phyloP scores from a whole-genome alignment of 2,329 filamentous ascomycete species.

The Penicillium rolfsii region DNA sequence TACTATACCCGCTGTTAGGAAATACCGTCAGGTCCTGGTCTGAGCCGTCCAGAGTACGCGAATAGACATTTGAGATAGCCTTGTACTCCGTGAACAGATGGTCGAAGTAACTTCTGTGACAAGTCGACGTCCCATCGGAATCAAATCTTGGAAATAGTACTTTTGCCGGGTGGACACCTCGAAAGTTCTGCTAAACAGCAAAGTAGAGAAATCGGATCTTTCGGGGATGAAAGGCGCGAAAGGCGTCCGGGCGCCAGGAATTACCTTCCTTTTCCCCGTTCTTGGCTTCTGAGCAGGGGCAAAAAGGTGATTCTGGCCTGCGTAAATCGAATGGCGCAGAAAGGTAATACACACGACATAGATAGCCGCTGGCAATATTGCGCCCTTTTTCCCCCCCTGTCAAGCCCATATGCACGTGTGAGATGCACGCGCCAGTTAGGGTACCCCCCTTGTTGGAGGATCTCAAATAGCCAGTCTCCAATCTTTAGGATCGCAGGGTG shows the following conservation, averaged over 20 bases:
- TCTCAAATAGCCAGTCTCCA: not conserved
- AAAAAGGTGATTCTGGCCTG: not conserved
- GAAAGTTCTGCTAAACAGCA: not conserved
- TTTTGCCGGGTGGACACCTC: slow-evolving; percentile 4
- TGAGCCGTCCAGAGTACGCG: not conserved
- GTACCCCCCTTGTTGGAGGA: slow-evolving; percentile 9
- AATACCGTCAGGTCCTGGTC: not conserved
- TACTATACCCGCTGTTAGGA: not conserved
- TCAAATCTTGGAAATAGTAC: not conserved
- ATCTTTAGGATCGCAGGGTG: not conserved
- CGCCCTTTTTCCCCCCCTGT: not conserved
- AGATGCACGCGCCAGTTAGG: slow-evolving; percentile 19
- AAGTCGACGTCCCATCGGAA: not conserved
- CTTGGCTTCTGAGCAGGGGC: not conserved
- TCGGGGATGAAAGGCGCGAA: not conserved
- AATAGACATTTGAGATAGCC: not conserved
- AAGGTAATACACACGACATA: not conserved
- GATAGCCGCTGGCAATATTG: not conserved
- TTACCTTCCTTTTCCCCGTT: not conserved
- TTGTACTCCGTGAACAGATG: too few species aligned
- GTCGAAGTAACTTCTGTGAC: not conserved
- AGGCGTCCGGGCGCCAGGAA: not conserved
- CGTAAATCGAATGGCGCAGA: not conserved
- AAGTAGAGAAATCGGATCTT: not conserved
- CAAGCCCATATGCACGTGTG: slow-evolving; percentile 19